phyloP scores from a whole-genome alignment of 2,329 filamentous ascomycete genomes.

The Exophiala dermatitidis region DNA sequence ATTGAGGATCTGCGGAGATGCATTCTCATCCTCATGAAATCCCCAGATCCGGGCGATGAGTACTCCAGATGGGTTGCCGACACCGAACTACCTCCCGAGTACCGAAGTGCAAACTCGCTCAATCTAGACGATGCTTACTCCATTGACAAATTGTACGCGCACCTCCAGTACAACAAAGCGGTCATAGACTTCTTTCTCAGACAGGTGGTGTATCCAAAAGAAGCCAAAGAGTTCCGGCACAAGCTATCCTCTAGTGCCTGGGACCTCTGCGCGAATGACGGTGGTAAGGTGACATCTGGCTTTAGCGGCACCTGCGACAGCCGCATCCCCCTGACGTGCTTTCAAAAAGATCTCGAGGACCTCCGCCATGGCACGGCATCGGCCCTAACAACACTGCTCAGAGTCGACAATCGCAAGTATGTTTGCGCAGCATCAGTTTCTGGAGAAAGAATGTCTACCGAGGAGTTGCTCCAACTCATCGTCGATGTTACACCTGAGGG shows the following conservation, averaged over 20 bases:
- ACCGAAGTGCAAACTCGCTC: conserved; percentile 43
- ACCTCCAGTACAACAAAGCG: conserved; percentile 46
- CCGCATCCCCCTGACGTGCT: conserved; percentile 44
- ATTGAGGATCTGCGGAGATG: conserved; percentile 45
- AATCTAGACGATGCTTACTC: conserved; percentile 56
- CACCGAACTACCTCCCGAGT: conserved; percentile 29
- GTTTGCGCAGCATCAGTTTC: conserved; percentile 20
- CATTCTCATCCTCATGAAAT: conserved; percentile 44
- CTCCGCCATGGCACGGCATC: conserved; percentile 61
- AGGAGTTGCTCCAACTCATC: conserved; percentile 43
- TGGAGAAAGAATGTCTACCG: conserved; percentile 31
- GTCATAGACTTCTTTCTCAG: conserved; percentile 59
- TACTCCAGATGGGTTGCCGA: conserved; percentile 37
- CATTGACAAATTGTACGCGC: conserved; percentile 44
- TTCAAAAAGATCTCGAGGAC: conserved; percentile 47
- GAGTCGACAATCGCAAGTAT: conserved; percentile 42
- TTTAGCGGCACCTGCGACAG: conserved; percentile 66
- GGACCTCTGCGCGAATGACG: conserved; percentile 51
- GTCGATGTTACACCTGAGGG: conserved; percentile 32
- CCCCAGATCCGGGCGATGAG: conserved; percentile 47
- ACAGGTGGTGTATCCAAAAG: conserved; percentile 53
- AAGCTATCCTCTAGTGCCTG: conserved; percentile 55
- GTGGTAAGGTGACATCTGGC: conserved; percentile 44
- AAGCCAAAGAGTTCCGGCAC: conserved; percentile 55
- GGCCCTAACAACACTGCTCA: conserved; percentile 55